Conservation (phyloP, 2,329 filamentous ascomycete genomes). For the Monilinia fructicola region DNA sequence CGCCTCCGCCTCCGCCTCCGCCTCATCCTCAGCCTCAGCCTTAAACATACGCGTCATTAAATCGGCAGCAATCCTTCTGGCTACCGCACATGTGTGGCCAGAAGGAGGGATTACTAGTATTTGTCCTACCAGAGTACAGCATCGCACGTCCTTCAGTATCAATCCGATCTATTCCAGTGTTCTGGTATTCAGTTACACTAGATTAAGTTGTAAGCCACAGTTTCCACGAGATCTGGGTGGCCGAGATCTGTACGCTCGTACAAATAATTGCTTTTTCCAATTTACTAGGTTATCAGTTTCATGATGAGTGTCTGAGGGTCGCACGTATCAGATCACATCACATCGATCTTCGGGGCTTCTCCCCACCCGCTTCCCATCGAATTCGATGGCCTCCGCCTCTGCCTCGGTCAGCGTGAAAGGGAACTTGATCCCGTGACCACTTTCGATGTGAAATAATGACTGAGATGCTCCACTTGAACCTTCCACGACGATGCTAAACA, state of each 20-base stretch:
- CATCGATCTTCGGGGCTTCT: neutral
- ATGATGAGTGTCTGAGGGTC: neutral
- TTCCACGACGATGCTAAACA: neutral
- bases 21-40: conserved; percentile 11
- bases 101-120: neutral
- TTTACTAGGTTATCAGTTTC: neutral
- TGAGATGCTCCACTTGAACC: neutral
- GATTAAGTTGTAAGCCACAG: conserved; percentile 2
- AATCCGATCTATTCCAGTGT: conserved; percentile 7
- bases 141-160: conserved; percentile 1
- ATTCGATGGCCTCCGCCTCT: neutral
- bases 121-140: conserved; percentile 1
- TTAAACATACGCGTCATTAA: conserved; percentile 11
- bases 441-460: neutral
- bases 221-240: neutral
- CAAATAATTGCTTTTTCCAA: neutral
- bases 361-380: neutral
- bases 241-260: conserved; percentile 1
- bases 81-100: neutral
- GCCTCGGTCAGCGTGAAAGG: neutral
- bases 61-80: neutral
- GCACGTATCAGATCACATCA: neutral
- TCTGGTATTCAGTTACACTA: conserved; percentile 14
- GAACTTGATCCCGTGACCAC: neutral
- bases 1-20: no score